phyloP scores from a whole-genome alignment of 2,329 filamentous ascomycete species.

The Orbilia brochopaga region DNA sequence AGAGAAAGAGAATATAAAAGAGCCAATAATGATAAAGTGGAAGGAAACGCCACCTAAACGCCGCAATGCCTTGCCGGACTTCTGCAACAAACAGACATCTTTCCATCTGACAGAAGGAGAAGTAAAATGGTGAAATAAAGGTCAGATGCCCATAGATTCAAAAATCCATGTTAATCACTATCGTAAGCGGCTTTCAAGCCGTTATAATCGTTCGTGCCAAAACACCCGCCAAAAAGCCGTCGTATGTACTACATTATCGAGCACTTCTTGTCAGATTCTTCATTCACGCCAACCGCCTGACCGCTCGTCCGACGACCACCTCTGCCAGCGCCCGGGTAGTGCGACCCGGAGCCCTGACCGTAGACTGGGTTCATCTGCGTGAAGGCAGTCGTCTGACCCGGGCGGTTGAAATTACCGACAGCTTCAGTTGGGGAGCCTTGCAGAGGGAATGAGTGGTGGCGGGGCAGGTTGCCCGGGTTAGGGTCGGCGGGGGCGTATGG shows the following conservation, averaged over 20 bases:
- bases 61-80: background rate
- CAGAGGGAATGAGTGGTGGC: slow-evolving; percentile 35
- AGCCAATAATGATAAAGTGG: background rate
- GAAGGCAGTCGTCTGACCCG: slow-evolving; percentile 24
- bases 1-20: background rate
- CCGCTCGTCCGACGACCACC: slow-evolving; percentile 29
- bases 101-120: background rate
- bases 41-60: background rate
- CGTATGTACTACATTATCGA: slow-evolving; percentile 47
- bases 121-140: background rate
- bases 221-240: slow-evolving; percentile 21
- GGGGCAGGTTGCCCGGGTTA: slow-evolving; percentile 33
- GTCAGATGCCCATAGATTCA: background rate
- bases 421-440: slow-evolving; percentile 13
- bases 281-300: slow-evolving; percentile 16
- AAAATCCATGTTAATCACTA: slow-evolving; percentile 1
- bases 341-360: slow-evolving; percentile 23
- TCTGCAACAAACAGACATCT: too few relatives aligned
- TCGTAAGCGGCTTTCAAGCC: background rate
- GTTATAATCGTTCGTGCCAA: slow-evolving; percentile 3
- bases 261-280: slow-evolving; percentile 45
- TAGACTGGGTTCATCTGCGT: slow-evolving; percentile 39
- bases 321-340: slow-evolving; percentile 32
- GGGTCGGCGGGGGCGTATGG: slow-evolving; percentile 41
- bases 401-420: slow-evolving; percentile 23